Conservation (phyloP, 2,329 filamentous ascomycete species). For the Colletotrichum gloeosporioides region DNA sequence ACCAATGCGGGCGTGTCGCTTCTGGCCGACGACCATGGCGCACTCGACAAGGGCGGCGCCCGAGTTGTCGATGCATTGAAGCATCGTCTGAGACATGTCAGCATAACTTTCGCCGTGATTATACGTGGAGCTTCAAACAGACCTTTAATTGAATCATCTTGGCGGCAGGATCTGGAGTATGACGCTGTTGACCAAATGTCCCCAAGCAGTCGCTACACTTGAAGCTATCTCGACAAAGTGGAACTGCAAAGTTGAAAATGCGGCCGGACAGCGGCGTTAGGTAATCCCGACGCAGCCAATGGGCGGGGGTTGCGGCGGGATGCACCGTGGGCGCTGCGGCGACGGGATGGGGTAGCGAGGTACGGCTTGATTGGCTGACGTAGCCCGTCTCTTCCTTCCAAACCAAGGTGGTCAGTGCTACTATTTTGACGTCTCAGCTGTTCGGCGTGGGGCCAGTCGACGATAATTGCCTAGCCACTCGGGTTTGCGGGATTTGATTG, state of each 20-base stretch:
- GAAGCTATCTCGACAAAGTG: conserved; percentile 20
- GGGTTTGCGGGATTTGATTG: background rate
- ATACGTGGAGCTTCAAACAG: background rate
- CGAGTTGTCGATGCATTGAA: conserved; percentile 99
- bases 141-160: conserved; percentile 95
- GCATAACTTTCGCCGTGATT: accelerated
- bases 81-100: conserved; percentile 72
- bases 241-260: conserved; percentile 15
- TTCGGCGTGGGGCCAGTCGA: background rate
- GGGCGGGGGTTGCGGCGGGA: background rate
- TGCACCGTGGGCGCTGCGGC: background rate
- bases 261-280: background rate
- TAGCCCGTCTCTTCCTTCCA: background rate
- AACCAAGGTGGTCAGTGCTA: conserved; percentile 15
- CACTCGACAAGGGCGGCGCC: conserved; percentile 91
- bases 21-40: conserved; percentile 89
- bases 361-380: conserved; percentile 1
- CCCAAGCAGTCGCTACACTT: background rate
- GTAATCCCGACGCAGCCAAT: background rate
- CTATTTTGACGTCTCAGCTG: conserved; percentile 22
- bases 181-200: conserved; percentile 5
- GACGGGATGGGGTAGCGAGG: background rate
- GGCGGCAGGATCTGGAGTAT: conserved; percentile 34
- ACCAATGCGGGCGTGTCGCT: conserved; percentile 89
- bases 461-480: conserved; percentile 16